Conservation (phyloP, 306 rosid genomes). For the Malus fusca region DNA sequence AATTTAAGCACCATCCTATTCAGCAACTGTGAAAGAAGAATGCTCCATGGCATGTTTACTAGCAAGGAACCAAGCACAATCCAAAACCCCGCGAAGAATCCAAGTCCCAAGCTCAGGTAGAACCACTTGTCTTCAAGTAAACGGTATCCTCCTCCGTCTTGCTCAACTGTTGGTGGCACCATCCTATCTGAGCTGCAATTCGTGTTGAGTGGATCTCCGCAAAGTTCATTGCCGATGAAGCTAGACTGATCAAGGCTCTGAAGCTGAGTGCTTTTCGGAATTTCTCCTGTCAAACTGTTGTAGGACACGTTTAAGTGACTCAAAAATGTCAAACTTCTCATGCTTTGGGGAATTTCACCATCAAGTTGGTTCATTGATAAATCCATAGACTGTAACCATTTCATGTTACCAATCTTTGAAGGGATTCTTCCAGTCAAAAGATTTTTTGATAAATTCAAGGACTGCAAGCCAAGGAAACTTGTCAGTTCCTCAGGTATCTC, state of each 20-base stretch:
- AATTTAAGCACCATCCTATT: neutral
- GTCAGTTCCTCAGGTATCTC: too few species aligned
- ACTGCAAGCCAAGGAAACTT: too few species aligned
- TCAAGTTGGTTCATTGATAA: neutral
- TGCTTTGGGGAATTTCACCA: conserved; percentile 5
- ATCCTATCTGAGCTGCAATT: too few species aligned
- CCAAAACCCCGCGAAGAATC: conserved; percentile 11
- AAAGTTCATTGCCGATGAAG: too few species aligned
- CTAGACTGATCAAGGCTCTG: neutral
- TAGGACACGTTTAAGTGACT: conserved; percentile 10
- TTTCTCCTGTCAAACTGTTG: neutral
- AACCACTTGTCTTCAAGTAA: neutral
- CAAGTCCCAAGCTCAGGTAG: conserved; percentile 11
- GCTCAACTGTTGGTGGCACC: too few species aligned
- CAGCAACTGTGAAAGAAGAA: neutral
- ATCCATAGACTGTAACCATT: too few species aligned
- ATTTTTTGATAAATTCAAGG: too few species aligned
- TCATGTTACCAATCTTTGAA: neutral
- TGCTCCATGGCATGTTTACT: neutral
- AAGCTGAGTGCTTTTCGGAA: conserved; percentile 1
- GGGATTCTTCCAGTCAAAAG: too few species aligned
- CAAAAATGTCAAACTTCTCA: neutral
- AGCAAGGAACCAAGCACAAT: neutral
- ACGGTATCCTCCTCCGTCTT: too few species aligned
- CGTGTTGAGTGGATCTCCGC: too few species aligned